Base-by-base conservation (phyloP, 352 stramenopile species). In the Phytophthora hybrid region DNA sequence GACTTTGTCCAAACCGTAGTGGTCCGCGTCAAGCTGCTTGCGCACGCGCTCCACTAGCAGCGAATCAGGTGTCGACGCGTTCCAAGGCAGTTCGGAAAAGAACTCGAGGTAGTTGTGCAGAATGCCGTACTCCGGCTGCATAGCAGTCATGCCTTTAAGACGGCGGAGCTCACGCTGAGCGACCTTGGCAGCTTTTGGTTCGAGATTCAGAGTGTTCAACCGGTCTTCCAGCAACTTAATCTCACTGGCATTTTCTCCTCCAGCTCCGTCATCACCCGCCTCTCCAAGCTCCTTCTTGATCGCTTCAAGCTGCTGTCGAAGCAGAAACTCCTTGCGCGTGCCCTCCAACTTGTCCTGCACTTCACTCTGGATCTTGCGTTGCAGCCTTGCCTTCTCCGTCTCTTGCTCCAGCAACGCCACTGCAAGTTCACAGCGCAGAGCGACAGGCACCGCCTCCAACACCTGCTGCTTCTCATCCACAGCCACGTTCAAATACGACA, bases 251-350 rank as follows among this genome's bases (percentile, higher is more conserved):
- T 78, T 76, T 32, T 75, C 66, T 5, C 66, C 69, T 29, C 82
- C 83, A 19, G 59, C 62, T 1, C 70, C 75, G 11, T 91, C 82
- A 10, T 91, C 82, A 2, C 77, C 72, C 1, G 62, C 73, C 44
- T 91, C 80, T 1, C 98, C 98, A 0, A 99, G 84, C 76, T 99
- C 96, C 56, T 99, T 99, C 83, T 99, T 99, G 76, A 99, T 99
- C 1, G 89, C 97, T 77, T 99, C 99, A 5, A 99, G 84, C 77
- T 99, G 98, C 79, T 99, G 97, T n/a, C 87, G 95, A 2, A 99
- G 78, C 54, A 99, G 92, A 66, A 99, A 99, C 56, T 99, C 84
- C 58, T 90, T 91, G 0, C 86, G 76, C 7, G 84, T 87, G 1
- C 82, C 86, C 55, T 93, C 85, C 37, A 93, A 67, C 44, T 93